Conservation (phyloP, 176 grass and related monocot species). For the Cenchrus purpureus region DNA sequence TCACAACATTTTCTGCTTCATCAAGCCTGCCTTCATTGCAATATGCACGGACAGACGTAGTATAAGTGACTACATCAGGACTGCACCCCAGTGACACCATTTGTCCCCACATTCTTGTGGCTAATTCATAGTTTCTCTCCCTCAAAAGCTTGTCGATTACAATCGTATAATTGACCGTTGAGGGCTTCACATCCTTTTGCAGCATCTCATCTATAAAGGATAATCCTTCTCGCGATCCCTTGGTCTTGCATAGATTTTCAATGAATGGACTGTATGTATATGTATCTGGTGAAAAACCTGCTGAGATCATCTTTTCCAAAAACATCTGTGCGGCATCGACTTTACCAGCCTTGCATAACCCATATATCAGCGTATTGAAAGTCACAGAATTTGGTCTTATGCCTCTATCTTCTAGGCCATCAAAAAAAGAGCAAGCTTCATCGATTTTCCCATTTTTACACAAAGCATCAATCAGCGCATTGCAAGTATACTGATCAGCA, state of each 20-base stretch:
- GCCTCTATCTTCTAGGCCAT: slow-evolving; percentile 40
- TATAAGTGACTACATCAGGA: slow-evolving; percentile 66
- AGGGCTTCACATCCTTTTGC: slow-evolving; percentile 55
- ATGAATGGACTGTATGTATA: slow-evolving; percentile 70
- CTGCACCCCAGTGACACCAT: slow-evolving; percentile 58
- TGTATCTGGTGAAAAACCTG: slow-evolving; percentile 52
- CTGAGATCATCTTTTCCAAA: slow-evolving; percentile 61
- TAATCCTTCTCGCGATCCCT: slow-evolving; percentile 49
- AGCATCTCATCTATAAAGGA: slow-evolving; percentile 62
- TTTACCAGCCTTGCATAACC: slow-evolving; percentile 60
- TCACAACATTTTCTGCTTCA: slow-evolving; percentile 56
- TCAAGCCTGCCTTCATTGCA: slow-evolving; percentile 54
- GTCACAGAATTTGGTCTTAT: slow-evolving; percentile 58
- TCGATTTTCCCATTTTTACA: slow-evolving; percentile 53
- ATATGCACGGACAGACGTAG: slow-evolving; percentile 54
- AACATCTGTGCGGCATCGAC: slow-evolving; percentile 48
- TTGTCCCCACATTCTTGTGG: slow-evolving; percentile 48
- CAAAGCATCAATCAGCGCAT: slow-evolving; percentile 63
- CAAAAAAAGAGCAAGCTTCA: slow-evolving; percentile 61
- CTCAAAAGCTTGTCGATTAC: slow-evolving; percentile 66
- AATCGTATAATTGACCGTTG: slow-evolving; percentile 55
- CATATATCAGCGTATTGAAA: slow-evolving; percentile 60
- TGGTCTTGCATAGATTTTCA: slow-evolving; percentile 53
- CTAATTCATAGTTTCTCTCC: slow-evolving; percentile 51
- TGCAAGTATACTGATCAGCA: slow-evolving; percentile 59